These are phyloP conservation scores for Salvia rosmarinus DNA, from an alignment of 257 asterid species.

Conservation along the genomic window DNA sequence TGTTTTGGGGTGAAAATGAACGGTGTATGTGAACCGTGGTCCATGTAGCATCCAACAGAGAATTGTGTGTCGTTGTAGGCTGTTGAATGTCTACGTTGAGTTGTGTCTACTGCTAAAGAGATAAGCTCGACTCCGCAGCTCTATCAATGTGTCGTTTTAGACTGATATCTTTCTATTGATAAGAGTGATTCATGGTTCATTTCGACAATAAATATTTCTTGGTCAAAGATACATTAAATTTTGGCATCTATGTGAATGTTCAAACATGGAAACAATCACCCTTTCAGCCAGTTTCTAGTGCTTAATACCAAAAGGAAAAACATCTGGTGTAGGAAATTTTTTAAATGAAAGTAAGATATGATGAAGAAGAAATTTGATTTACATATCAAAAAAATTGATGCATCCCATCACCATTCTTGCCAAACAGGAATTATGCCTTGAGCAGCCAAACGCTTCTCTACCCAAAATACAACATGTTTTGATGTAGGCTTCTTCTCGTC, in stretches of 20 bases:
- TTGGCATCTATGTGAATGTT: no score
- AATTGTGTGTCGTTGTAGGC: no score
- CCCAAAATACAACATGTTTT: constrained; percentile 80
- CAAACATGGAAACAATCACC: background rate
- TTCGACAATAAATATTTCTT: background rate
- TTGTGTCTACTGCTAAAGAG: constrained; percentile 1
- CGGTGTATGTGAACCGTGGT: background rate
- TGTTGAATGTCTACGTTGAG: background rate
- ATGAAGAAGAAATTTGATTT: constrained; percentile 29
- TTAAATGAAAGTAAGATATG: background rate
- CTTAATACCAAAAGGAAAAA: background rate
- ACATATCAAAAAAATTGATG: constrained; percentile 4
- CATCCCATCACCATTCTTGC: constrained; percentile 46
- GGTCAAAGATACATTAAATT: no score
- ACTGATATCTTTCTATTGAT: background rate
- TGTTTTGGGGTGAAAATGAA: background rate
- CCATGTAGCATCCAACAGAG: background rate
- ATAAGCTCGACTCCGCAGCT: background rate
- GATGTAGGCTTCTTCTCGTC: constrained; percentile 86
- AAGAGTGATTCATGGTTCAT: background rate
- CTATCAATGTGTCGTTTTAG: no score
- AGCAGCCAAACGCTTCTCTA: constrained; percentile 95
- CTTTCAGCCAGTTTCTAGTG: background rate
- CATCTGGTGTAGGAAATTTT: background rate
- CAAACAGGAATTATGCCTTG: constrained; percentile 92